phyloP scores from a whole-genome alignment of 768 basidiomycete genomes.

The Lentinus tigrinus region DNA sequence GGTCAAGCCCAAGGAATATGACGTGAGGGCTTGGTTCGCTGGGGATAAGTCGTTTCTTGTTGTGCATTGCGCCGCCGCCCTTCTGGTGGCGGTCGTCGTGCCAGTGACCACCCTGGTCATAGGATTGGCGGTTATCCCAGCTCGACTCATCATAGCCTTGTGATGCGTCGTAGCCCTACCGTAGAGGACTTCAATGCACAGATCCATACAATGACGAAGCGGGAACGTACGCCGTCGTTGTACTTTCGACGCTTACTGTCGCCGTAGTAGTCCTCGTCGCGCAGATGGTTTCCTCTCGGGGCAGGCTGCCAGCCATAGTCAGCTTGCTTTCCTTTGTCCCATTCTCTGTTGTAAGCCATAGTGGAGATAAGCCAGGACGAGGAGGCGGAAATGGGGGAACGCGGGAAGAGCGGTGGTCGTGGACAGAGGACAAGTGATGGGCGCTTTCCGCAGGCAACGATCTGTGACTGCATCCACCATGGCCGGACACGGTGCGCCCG shows the following conservation, averaged over 20 bases:
- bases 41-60: conserved; percentile 76
- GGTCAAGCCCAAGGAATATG: conserved; percentile 92
- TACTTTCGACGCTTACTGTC: conserved; percentile 80
- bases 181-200: neutral
- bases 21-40: conserved; percentile 91
- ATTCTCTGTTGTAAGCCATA: conserved; percentile 82
- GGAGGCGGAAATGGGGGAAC: conserved; percentile 7
- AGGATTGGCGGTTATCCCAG: conserved; percentile 34
- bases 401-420: conserved; percentile 20
- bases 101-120: conserved; percentile 41
- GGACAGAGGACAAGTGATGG: conserved; percentile 21
- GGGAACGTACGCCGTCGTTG: conserved; percentile 63
- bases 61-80: conserved; percentile 27
- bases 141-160: conserved; percentile 49
- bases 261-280: conserved; percentile 68
- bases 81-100: conserved; percentile 48
- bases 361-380: conserved; percentile 9
- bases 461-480: conserved; percentile 37
- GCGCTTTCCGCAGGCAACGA: conserved; percentile 14
- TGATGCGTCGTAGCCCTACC: conserved; percentile 51
- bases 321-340: conserved; percentile 76
- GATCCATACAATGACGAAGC: neutral
- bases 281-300: conserved; percentile 43
- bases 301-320: conserved; percentile 37
- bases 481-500: conserved; percentile 62